Evolutionary conservation across 1,284 basidiomycete species (phyloP), one percentile per base, ranked within the genome.

Genomic region (Heterobasidion occidentale): DNA sequence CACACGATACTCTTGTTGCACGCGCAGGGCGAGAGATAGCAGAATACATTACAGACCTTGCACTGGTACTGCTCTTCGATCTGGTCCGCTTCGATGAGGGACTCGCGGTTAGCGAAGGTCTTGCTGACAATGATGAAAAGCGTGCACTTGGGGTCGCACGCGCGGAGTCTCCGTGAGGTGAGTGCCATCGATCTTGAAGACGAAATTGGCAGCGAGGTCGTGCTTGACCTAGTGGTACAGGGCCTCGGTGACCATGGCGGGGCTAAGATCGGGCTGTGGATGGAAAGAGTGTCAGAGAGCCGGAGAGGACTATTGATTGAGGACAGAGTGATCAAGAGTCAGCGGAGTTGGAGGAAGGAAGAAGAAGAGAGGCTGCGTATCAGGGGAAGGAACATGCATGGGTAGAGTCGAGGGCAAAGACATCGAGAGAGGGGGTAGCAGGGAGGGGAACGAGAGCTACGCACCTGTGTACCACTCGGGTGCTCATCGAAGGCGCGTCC

Each of bases 101-200:
- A 98, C 79, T 99, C 97, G 75, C 98, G 96, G 12, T 96, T 99
- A 46, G 96, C 99, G 73, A 98, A 99, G 1, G 97, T 99, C 83
- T 99, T 99, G 72, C 86, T 90, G 38, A 96, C 96, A 64, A 99
- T 88, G 74, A 98, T 97, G 81, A 98, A 98, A 59, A 99, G 89
- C 4, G 96, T 98, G n/a, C 88, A 88, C 73, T 99, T 94, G 1
- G 94, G 90, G 72, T 98, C 80, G 72, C 91, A 93, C 80, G 72
- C 91, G 93, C 52, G 74, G 2, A 87, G 90, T 78, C 99, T 99
- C 96, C 33, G 93, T 92, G 60, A 99, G 80, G 71, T 99, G 97
- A 3, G 94, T 98, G 20, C 96, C 97, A 69, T 99, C 96, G 73
- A 99, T 96, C 80, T 99, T 99, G 67, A 91, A 94, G 38, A 98